Evolutionary conservation across 2,329 filamentous ascomycete genomes (phyloP), one percentile per base, ranked within the genome.

Genomic region (Diaporthe sp.): DNA sequence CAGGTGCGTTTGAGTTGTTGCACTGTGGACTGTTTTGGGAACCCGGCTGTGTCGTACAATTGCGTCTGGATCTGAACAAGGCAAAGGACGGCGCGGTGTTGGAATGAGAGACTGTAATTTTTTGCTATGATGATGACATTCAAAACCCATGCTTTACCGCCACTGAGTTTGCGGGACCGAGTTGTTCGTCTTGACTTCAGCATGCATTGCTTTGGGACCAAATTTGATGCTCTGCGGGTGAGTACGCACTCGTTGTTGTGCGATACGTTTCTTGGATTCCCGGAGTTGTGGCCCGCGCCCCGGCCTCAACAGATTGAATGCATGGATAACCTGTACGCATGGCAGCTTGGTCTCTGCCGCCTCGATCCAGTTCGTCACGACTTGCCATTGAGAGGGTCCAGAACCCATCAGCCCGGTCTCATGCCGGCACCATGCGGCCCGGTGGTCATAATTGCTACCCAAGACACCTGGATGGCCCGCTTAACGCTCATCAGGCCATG

Each of bases 81-180:
- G 44, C 9, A 4, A 12, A 9, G 42, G 42, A 22, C 10, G 12
- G 44, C 42, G 61, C n/a, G 13, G 63, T 37, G 37, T 51, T 13
- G 22, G 17, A 22, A 17, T 22, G 25, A 25, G 44, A 53, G 6
- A 68, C 3, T 27, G 47, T 7, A 39, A 12, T 7, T 53, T 68
- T 68, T 53, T 39, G 44, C 47, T 53, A 68, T 37, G 63, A 53
- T 68, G 30, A 68, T 68, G 47, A 68, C 44, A 30, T 27, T 51
- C 1, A 68, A 68, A 27, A 39, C n/a, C 22, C 30, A 27, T 17
- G 19, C 15, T 37, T 27, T 1, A 27, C n/a, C n/a, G n/a, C n/a
- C n/a, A 4, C 9, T n/a, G 30, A n/a, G 0, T 3, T 59, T 7
- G 22, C 47, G n/a, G 9, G 9, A 10, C 13, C n/a, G 13, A 50